A percentile compares a stretch with the other conserved stretches of the same genome.
These are phyloP conservation scores for Conringia planisiliqua DNA, from an alignment of 345 rosid species.

Conservation along the genomic window DNA sequence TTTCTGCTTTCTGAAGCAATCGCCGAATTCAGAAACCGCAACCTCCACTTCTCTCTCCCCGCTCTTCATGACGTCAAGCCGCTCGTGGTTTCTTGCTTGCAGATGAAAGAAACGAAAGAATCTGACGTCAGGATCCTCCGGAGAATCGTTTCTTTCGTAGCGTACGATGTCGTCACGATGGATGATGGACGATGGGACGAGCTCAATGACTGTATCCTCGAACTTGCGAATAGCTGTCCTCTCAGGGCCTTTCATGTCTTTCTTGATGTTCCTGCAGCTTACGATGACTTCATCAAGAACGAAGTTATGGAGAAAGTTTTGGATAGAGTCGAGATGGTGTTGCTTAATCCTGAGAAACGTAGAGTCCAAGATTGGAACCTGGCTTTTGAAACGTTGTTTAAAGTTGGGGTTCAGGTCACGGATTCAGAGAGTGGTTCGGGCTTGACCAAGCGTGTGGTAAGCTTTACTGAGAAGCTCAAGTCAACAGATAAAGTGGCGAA, in stretches of 20 bases:
- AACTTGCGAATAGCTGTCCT: background rate
- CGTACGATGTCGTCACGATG: background rate
- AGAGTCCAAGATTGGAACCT: background rate
- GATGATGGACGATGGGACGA: background rate
- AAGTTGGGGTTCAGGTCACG: background rate
- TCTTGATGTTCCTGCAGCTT: background rate
- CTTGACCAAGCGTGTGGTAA: background rate
- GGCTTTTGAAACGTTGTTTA: background rate
- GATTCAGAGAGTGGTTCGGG: background rate
- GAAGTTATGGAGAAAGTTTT: background rate
- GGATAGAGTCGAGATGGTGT: background rate
- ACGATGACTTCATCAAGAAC: background rate
- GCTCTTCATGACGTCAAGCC: background rate
- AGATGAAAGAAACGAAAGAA: background rate
- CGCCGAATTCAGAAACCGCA: background rate
- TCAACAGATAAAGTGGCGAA: background rate
- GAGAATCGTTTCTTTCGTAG: background rate
- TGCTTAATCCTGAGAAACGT: background rate
- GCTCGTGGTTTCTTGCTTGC: background rate
- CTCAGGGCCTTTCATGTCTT: background rate
- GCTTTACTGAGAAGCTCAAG: background rate
- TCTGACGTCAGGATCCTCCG: background rate
- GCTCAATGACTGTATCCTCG: background rate
- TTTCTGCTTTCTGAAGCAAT: background rate
- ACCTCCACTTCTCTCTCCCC: background rate